These are phyloP conservation scores for Chytriomyces sp. DNA, from an alignment of 192 early-diverging fungal genomes.

Conservation along the genomic window DNA sequence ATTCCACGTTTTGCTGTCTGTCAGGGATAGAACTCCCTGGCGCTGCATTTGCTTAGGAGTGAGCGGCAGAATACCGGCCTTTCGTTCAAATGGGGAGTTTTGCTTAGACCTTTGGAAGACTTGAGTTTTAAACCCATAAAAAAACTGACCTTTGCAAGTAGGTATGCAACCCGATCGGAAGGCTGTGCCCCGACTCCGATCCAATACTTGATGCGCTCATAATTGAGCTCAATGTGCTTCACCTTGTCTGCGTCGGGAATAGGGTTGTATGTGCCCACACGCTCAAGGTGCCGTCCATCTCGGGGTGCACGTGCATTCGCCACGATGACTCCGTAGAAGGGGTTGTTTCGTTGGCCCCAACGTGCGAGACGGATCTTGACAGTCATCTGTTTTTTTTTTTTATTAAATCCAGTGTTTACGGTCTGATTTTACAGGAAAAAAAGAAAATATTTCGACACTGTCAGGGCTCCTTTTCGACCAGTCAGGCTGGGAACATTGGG, in stretches of 20 bases:
- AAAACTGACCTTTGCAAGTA: slow-evolving; percentile 78
- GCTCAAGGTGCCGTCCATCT: slow-evolving; percentile 88
- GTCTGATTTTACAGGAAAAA: not conserved
- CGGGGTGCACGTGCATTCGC: slow-evolving; percentile 79
- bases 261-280: slow-evolving; percentile 90
- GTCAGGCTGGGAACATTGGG: too few relatives aligned
- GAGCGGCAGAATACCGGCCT: slow-evolving; percentile 69
- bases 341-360: slow-evolving; percentile 86
- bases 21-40: slow-evolving; percentile 44
- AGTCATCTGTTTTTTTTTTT: slow-evolving; percentile 36
- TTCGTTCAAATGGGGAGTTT: not conserved
- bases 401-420: not conserved
- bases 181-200: slow-evolving; percentile 96
- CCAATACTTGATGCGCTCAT: slow-evolving; percentile 96
- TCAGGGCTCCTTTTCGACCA: too few relatives aligned
- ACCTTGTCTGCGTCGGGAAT: slow-evolving; percentile 64
- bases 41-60: slow-evolving; percentile 60
- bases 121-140: not conserved
- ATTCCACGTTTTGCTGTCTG: slow-evolving; percentile 57
- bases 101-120: not conserved
- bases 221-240: slow-evolving; percentile 86
- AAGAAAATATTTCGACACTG: not conserved
- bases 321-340: slow-evolving; percentile 94
- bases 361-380: slow-evolving; percentile 82
- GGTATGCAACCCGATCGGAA: slow-evolving; percentile 82